Conservation (phyloP, 192 early-diverging fungal species). For the Funneliformis mosseae region DNA sequence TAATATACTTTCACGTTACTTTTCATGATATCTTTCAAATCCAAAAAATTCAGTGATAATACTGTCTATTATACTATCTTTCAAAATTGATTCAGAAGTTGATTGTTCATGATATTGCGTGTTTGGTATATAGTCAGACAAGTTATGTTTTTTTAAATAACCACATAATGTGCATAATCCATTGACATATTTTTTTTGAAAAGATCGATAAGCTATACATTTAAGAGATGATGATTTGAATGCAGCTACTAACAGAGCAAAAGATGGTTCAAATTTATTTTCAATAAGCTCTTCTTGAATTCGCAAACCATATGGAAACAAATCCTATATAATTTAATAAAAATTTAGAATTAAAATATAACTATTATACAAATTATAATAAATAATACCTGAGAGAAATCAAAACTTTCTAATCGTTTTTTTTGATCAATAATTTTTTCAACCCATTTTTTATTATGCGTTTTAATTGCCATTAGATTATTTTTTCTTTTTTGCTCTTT, state of each 20-base stretch:
- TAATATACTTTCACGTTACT: constrained; percentile 2
- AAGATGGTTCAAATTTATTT: constrained; percentile 6
- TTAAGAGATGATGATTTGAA: constrained; percentile 18
- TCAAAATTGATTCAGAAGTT: neutral
- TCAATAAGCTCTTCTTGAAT: neutral
- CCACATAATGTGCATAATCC: neutral
- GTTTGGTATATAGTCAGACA: constrained; percentile 3
- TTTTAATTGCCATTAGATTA: neutral
- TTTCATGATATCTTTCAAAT: constrained; percentile 4
- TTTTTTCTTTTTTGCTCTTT: neutral
- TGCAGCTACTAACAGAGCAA: neutral
- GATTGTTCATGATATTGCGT: neutral
- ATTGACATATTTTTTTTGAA: too few relatives aligned
- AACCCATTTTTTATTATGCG: neutral
- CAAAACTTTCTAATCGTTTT: constrained; percentile 2
- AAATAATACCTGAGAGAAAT: constrained; percentile 11
- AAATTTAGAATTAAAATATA: neutral
- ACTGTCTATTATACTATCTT: neutral
- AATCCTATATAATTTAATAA: constrained; percentile 11
- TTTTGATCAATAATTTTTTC: constrained; percentile 4
- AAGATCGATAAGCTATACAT: neutral
- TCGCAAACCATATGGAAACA: neutral
- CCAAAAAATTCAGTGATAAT: constrained; percentile 8
- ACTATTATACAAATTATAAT: neutral
- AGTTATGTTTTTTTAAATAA: neutral